phyloP scores from a whole-genome alignment of 2,329 filamentous ascomycete species.

The Aureobasidium lini region DNA sequence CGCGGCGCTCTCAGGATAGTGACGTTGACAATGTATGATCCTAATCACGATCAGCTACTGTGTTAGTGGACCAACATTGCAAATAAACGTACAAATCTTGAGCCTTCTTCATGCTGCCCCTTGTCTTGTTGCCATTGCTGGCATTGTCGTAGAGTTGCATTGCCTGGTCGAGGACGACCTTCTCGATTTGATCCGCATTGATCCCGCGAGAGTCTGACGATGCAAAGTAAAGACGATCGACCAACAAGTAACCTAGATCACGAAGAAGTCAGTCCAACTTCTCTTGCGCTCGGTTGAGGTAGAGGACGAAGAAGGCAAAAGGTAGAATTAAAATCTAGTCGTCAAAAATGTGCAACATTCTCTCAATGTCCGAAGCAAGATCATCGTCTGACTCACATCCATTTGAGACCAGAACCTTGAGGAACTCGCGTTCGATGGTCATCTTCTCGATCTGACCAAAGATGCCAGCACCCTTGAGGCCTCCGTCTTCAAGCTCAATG shows the following conservation, averaged over 20 bases:
- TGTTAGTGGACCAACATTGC: constrained; percentile 13
- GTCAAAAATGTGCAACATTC: constrained; percentile 4
- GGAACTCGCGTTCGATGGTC: constrained; percentile 61
- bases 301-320: neutral
- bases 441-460: constrained; percentile 52
- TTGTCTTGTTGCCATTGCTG: constrained; percentile 68
- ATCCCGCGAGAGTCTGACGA: constrained; percentile 30
- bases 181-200: constrained; percentile 43
- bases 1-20: constrained; percentile 46
- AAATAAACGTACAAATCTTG: constrained; percentile 56
- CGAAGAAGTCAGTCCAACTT: neutral
- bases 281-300: neutral
- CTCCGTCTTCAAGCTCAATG: constrained; percentile 36
- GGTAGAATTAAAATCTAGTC: neutral
- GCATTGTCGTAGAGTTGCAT: constrained; percentile 73
- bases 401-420: constrained; percentile 55
- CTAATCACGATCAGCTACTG: constrained; percentile 35
- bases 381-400: constrained; percentile 24
- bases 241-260: constrained; percentile 11
- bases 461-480: constrained; percentile 39
- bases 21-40: constrained; percentile 55
- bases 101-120: constrained; percentile 70
- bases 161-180: constrained; percentile 55
- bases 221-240: constrained; percentile 47
- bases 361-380: constrained; percentile 5